Evolutionary conservation across 106 monocot species (phyloP), one percentile per base, ranked within the genome.

Genomic region (Narthecium ossifragum): DNA sequence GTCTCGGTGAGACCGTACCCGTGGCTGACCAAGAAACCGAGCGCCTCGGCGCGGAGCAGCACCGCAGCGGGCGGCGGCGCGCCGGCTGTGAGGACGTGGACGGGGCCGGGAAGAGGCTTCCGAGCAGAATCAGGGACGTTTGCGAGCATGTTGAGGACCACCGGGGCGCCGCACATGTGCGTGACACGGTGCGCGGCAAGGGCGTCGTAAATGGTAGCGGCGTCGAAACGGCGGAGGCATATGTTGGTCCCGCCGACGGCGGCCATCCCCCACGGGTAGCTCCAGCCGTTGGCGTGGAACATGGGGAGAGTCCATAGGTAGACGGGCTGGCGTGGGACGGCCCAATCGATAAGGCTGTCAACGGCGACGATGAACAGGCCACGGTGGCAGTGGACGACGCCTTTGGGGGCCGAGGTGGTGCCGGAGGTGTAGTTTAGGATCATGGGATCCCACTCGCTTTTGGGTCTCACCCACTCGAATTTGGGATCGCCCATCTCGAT

Each of bases 251-350:
- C 78, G 22, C 78, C 78, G 26, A 15, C 34, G 26, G 78, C 78
- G 20, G 78, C 78, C 18, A 78, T 57, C 24, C 62, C 78, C 67
- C 72, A 72, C 0, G 78, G 66, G 62, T 26, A 78, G 57, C 72
- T 67, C 78, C 78, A 72, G 38, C 78, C 78, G 51, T 78, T 78
- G 46, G 72, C 66, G 71, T 78, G 71, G 72, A 72, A 78, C 72
- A 78, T 78, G 34, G 78, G 78, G 22, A 78, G 78, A 26, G 78
- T 72, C 72, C 78, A 78, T 10, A 78, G 72, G 55, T 68, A 78
- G n/a, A 67, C 72, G n/a, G 78, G 72, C 23, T 63, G 71, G n/a
- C 47, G 56, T 1, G 70, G 63, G 5, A 78, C 67, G 13, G 72
- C 37, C 78, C 78, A 78, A 21, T 66, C 62, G 34, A 72, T 43